phyloP scores from a whole-genome alignment of 768 basidiomycete genomes.

The Postia placenta region DNA sequence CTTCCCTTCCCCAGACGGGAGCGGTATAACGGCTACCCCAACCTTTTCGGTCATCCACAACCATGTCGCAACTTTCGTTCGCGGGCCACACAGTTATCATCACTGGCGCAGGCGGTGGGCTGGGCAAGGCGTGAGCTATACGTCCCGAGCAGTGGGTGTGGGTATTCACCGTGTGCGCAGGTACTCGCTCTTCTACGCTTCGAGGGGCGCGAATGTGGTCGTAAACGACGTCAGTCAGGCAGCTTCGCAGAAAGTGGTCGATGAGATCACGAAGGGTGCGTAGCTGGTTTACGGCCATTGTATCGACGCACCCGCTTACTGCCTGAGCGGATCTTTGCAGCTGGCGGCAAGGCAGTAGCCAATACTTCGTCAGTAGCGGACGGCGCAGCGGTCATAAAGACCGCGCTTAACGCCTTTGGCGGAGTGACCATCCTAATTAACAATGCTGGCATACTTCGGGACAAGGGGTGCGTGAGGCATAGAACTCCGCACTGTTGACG shows the following conservation, averaged over 20 bases:
- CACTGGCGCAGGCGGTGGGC: conserved; percentile 93
- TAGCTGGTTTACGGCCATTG: background rate
- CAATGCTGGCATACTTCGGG: conserved; percentile 89
- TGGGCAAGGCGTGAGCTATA: conserved; percentile 80
- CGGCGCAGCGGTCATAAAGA: conserved; percentile 80
- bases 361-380: conserved; percentile 87
- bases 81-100: conserved; percentile 88
- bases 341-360: conserved; percentile 82
- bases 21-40: background rate
- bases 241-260: conserved; percentile 88
- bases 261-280: conserved; percentile 78
- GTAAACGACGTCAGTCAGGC: conserved; percentile 90
- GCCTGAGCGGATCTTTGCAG: conserved; percentile 30
- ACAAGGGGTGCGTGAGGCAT: conserved; percentile 52
- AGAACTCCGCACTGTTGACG: background rate
- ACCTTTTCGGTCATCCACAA: background rate
- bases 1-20: too few relatives aligned
- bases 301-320: background rate
- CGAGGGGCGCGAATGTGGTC: conserved; percentile 88
- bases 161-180: conserved; percentile 30
- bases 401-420: conserved; percentile 82
- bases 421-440: conserved; percentile 85
- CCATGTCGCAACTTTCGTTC: conserved; percentile 50
- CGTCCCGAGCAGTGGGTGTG: background rate
- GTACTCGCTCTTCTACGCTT: conserved; percentile 89